Conservation (phyloP, 106 monocot species). For the Allium fistulosum region DNA sequence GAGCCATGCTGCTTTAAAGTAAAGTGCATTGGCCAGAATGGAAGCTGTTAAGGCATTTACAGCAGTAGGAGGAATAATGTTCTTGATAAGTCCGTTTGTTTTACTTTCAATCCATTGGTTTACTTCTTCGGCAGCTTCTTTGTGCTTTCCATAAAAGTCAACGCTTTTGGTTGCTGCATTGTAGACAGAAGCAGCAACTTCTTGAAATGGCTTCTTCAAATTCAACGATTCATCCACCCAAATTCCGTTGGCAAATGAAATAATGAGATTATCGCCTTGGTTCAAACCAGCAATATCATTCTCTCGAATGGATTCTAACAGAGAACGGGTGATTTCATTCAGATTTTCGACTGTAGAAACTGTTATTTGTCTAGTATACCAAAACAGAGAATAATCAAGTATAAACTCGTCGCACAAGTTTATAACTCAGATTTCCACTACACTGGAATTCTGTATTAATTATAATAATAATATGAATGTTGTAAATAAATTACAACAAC, state of each 20-base stretch:
- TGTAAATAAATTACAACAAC: too few relatives aligned
- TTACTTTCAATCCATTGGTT: slow-evolving; percentile 12
- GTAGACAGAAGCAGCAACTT: slow-evolving; percentile 8
- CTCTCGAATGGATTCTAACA: background rate
- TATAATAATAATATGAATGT: too few relatives aligned
- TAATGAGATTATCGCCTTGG: background rate
- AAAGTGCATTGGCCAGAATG: slow-evolving; percentile 19
- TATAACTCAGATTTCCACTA: too few relatives aligned
- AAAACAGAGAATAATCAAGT: too few relatives aligned
- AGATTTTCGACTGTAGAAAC: slow-evolving; percentile 6
- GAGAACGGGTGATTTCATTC: background rate
- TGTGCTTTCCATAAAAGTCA: slow-evolving; percentile 7
- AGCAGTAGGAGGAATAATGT: slow-evolving; percentile 10
- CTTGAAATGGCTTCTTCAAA: slow-evolving; percentile 6
- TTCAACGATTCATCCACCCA: slow-evolving; percentile 18
- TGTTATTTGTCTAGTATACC: too few relatives aligned
- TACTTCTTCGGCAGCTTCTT: slow-evolving; percentile 7
- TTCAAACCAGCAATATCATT: background rate
- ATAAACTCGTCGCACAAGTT: too few relatives aligned
- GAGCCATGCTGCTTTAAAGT: slow-evolving; percentile 29
- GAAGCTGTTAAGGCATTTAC: background rate
- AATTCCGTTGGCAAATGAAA: slow-evolving; percentile 15
- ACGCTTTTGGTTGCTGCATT: slow-evolving; percentile 12
- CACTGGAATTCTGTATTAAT: too few relatives aligned
- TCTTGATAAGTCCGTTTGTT: slow-evolving; percentile 11